A percentile compares a stretch with the other conserved stretches of the same genome.
These are phyloP conservation scores for Tetrahymena thermophila DNA, from an alignment of 73 alveolate genomes.

Conservation along the genomic window DNA sequence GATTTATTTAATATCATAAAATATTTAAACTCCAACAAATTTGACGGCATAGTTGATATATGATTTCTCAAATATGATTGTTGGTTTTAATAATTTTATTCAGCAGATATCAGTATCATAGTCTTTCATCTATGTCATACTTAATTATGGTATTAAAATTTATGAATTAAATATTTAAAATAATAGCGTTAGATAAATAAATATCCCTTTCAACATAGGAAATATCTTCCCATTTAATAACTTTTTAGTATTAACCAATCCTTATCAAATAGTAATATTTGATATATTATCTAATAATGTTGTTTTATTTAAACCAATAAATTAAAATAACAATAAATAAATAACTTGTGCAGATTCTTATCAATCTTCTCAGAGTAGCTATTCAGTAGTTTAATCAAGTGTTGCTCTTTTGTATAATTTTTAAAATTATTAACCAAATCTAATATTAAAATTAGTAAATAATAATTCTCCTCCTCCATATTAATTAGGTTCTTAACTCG, in stretches of 20 bases:
- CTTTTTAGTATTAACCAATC: neutral
- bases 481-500: neutral
- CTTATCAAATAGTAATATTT: neutral
- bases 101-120: neutral
- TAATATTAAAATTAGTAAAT: neutral
- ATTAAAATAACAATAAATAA: neutral
- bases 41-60: neutral
- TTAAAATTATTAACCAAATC: neutral
- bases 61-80: neutral
- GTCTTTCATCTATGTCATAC: neutral
- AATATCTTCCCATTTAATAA: neutral
- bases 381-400: neutral
- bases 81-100: neutral
- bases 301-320: neutral
- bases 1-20: neutral
- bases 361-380: neutral
- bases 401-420: neutral
- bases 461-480: neutral
- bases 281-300: neutral
- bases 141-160: neutral
- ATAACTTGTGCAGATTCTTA: neutral
- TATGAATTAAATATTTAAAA: neutral
- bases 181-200: neutral
- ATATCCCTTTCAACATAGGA: neutral
- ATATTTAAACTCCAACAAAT: neutral